These are phyloP conservation scores for Coniosporium tulheliwenetii DNA, from an alignment of 2,329 filamentous ascomycete species.

Conservation along the genomic window DNA sequence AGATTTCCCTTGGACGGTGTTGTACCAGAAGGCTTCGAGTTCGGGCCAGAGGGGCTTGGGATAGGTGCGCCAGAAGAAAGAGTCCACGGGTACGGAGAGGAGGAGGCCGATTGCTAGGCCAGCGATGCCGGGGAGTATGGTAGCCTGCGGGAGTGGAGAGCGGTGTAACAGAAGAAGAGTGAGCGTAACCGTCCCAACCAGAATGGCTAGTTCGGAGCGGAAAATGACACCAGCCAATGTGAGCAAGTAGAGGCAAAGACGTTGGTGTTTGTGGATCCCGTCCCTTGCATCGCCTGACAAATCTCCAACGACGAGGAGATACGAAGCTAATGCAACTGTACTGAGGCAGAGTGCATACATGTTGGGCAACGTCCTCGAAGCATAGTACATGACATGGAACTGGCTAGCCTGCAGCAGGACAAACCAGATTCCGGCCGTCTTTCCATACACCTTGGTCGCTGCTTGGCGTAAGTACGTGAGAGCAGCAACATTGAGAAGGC, in stretches of 20 bases:
- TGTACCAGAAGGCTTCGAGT: constrained; percentile 77
- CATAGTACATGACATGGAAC: constrained; percentile 89
- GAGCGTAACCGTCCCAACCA: constrained; percentile 53
- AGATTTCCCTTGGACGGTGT: constrained; percentile 69
- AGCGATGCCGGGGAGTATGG: constrained; percentile 50
- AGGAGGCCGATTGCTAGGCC: constrained; percentile 52
- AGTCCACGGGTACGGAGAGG: constrained; percentile 64
- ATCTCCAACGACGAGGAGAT: background rate
- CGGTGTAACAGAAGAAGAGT: constrained; percentile 44
- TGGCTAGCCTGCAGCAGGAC: constrained; percentile 62
- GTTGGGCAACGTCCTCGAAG: constrained; percentile 81
- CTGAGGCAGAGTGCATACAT: constrained; percentile 88
- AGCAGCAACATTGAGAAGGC: constrained; percentile 55
- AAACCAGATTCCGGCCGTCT: constrained; percentile 61
- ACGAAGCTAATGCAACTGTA: constrained; percentile 28
- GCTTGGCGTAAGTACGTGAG: constrained; percentile 50
- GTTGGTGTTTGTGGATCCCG: constrained; percentile 26
- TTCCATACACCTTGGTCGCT: constrained; percentile 53
- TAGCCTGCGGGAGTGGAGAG: constrained; percentile 36
- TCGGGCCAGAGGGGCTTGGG: constrained; percentile 66
- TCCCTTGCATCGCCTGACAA: background rate
- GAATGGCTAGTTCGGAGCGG: constrained; percentile 72
- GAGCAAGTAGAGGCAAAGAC: constrained; percentile 55
- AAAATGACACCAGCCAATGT: constrained; percentile 74
- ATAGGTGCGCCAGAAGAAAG: constrained; percentile 76